These are phyloP conservation scores for Penicillium riverlandense DNA, from an alignment of 495 filamentous ascomycete genomes.

Conservation along the genomic window DNA sequence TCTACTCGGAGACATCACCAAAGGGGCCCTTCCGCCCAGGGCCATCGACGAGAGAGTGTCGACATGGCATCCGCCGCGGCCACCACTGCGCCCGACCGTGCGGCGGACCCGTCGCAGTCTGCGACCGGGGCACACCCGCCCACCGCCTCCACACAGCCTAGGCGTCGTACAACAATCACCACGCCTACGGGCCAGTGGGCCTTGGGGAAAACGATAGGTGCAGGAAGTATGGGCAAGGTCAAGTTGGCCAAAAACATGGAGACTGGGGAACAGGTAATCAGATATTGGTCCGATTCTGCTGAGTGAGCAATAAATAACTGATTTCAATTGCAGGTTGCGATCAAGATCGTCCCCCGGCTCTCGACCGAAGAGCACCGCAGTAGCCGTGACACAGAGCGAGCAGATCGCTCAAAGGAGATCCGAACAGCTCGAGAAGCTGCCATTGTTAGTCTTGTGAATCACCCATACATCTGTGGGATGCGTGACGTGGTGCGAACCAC, in stretches of 20 bases:
- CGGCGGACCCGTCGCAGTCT: conserved; percentile 37
- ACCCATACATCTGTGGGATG: conserved; percentile 96
- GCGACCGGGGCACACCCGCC: conserved; percentile 28
- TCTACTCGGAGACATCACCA: conserved; percentile 33
- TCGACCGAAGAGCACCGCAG: conserved; percentile 80
- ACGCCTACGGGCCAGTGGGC: conserved; percentile 83
- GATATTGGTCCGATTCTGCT: no score
- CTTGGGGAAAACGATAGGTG: conserved; percentile 93
- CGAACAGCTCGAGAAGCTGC: conserved; percentile 93
- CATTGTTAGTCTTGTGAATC: conserved; percentile 89
- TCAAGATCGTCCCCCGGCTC: conserved; percentile 94
- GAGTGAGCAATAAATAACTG: background rate
- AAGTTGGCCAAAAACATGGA: conserved; percentile 79
- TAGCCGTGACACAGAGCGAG: conserved; percentile 72
- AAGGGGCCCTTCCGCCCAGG: conserved; percentile 37
- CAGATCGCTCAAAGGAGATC: conserved; percentile 94
- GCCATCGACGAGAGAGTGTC: conserved; percentile 42
- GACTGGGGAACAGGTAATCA: conserved; percentile 61
- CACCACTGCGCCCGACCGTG: conserved; percentile 21
- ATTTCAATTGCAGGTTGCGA: conserved; percentile 61
- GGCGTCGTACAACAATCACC: conserved; percentile 74
- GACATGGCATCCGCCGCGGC: conserved; percentile 44
- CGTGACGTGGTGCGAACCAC: conserved; percentile 90
- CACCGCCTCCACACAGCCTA: conserved; percentile 39
- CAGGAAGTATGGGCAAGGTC: conserved; percentile 96